Base-by-base conservation (phyloP, 2,329 filamentous ascomycete species). In the Phyllosticta ampelicida region DNA sequence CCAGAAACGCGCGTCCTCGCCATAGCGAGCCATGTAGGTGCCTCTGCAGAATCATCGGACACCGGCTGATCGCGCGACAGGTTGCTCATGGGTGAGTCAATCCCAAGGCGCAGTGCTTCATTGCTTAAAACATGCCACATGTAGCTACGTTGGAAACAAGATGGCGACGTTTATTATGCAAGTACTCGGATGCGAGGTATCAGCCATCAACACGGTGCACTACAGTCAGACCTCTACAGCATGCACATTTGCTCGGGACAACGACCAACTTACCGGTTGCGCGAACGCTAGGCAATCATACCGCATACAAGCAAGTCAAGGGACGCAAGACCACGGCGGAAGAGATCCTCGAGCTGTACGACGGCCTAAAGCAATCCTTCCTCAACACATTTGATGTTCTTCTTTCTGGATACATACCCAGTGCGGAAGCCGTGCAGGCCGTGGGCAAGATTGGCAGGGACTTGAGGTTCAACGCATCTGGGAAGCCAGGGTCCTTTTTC, bases 151-250 rank as follows among this genome's bases (percentile, higher is more conserved):
- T 64, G 94, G 94, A 55, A 99, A 99, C 72, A 96, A 92, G 67
- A 96, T 99, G 79, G 91, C 91, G 49, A 90, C 90, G 1, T 95
- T 96, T 69, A 89, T 91, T 64, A 86, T 99, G 80, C 92, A 99
- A 73, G 87, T 88, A 0, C 76, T 99, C 54, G 94, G 94, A 53
- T 96, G 90, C 69, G 92, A 99, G 67, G 92, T 96, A 6, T 87
- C 90, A 9, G 89, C 90, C 2, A 80, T 99, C 66, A 96, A 99
- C 71, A 99, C 94, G 0, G 94, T 99, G 6, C 88, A 99, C 67
- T 99, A 96, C 77, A 97, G 92, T 96, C 77, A 72, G 86, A 75
- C 36, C 26, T 50, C 53, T 26, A 26, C 18, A n/a, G 21, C 30
- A n/a, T 23, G 29, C 36, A 58, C 48, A 28, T 9, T 16, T n/a